Conservation (phyloP, 2,329 filamentous ascomycete species). For the Chaetomium globosum region DNA sequence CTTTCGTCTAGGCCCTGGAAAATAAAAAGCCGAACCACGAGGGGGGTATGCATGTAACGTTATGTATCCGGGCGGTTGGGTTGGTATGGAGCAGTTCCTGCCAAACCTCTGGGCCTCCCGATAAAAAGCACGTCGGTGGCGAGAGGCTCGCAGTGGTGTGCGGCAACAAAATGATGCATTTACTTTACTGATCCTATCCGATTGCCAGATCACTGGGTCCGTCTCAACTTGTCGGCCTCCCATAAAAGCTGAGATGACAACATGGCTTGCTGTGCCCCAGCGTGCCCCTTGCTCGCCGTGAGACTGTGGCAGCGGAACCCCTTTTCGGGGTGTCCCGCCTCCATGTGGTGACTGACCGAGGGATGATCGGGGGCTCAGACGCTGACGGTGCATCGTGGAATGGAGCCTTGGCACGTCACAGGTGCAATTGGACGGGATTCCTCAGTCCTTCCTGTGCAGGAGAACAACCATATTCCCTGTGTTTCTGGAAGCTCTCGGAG, state of each 20-base stretch:
- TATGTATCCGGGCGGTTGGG: neutral
- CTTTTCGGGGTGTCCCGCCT: neutral
- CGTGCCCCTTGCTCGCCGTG: neutral
- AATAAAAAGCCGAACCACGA: neutral
- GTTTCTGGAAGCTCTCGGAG: neutral
- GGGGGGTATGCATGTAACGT: constrained; percentile 1
- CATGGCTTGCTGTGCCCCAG: neutral
- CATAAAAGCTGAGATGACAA: neutral
- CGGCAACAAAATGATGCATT: neutral
- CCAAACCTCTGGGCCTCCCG: neutral
- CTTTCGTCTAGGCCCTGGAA: neutral
- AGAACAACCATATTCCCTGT: constrained; percentile 5
- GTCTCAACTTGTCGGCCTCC: neutral
- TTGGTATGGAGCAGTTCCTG: neutral
- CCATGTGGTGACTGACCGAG: neutral
- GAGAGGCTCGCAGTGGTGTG: neutral
- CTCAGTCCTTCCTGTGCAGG: too few species aligned
- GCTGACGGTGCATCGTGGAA: neutral
- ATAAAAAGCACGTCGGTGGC: constrained; percentile 5
- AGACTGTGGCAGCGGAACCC: neutral
- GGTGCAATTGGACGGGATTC: neutral
- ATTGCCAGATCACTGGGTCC: neutral
- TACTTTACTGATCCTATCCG: neutral
- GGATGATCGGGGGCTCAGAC: neutral
- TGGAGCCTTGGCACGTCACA: constrained; percentile 7